Conservation (phyloP, 2,329 filamentous ascomycete species). For the Colletotrichum brevisporum region DNA sequence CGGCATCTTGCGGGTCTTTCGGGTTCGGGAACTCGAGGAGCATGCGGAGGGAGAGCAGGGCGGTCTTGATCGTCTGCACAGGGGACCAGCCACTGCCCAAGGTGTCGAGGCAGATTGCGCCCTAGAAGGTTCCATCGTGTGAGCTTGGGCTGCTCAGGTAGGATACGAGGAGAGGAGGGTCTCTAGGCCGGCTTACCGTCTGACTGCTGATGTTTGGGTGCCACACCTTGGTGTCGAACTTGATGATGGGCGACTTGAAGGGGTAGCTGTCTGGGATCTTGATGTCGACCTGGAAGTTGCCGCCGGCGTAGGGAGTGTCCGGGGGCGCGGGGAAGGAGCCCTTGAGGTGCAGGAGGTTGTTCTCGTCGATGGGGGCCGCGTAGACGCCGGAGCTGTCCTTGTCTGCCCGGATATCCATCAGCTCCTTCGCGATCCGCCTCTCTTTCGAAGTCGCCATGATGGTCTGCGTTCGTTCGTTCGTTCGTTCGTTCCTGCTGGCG, state of each 20-base stretch:
- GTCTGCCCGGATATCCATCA: slow-evolving; percentile 82
- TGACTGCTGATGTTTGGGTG: slow-evolving; percentile 97
- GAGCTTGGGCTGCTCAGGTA: too few species aligned
- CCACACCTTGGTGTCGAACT: slow-evolving; percentile 94
- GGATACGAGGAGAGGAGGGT: too few species aligned
- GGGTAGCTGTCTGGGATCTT: slow-evolving; percentile 90
- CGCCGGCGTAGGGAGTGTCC: slow-evolving; percentile 93
- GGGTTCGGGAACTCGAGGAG: slow-evolving; percentile 95
- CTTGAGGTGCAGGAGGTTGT: slow-evolving; percentile 84
- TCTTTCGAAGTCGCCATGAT: slow-evolving; percentile 66
- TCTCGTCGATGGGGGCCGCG: slow-evolving; percentile 74
- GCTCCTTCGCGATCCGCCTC: slow-evolving; percentile 80
- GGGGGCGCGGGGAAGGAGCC: slow-evolving; percentile 90
- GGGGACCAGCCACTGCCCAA: slow-evolving; percentile 93
- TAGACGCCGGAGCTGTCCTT: slow-evolving; percentile 79
- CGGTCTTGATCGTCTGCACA: slow-evolving; percentile 95
- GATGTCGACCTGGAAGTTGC: slow-evolving; percentile 86
- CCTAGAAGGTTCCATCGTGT: slow-evolving; percentile 64
- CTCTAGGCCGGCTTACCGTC: slow-evolving; percentile 80
- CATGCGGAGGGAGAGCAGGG: slow-evolving; percentile 92
- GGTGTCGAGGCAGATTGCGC: slow-evolving; percentile 96
- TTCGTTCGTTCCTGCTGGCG: not conserved
- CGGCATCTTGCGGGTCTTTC: slow-evolving; percentile 95
- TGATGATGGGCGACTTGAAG: slow-evolving; percentile 92
- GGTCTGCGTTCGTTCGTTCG: not conserved